Evolutionary conservation across 805 yeast species (phyloP).

Genomic region (Torulaspora maleeae): DNA sequence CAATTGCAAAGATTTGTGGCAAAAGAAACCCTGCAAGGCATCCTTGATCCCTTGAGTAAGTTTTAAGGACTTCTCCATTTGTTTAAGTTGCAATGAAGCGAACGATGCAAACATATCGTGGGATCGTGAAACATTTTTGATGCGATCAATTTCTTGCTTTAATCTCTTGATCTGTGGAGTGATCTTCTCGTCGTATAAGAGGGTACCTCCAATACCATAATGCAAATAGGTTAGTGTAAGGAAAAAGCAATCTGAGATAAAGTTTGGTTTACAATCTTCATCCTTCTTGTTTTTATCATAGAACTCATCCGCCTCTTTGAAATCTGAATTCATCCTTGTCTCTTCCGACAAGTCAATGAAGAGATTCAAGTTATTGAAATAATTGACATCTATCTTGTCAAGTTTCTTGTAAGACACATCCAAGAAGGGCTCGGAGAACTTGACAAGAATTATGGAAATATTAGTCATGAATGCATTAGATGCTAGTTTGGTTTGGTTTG

Average conservation of each 20-base stretch:
- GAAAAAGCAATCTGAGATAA: conserved; percentile 88
- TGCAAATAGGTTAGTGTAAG: conserved; percentile 73
- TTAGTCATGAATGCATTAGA: conserved; percentile 82
- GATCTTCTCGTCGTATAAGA: conserved; percentile 52
- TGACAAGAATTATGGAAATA: conserved; percentile 59
- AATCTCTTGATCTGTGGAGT: conserved; percentile 47
- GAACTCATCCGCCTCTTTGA: conserved; percentile 60
- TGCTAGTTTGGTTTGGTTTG: conserved; percentile 60
- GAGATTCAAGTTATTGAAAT: conserved; percentile 48
- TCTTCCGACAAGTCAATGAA: conserved; percentile 71
- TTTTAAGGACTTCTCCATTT: conserved; percentile 42
- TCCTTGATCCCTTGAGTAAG: conserved; percentile 44
- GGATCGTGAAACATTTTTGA: conserved; percentile 26
- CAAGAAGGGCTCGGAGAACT: conserved; percentile 78
- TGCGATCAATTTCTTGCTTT: conserved; percentile 38
- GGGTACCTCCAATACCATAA: conserved; percentile 83
- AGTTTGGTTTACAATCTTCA: conserved; percentile 49
- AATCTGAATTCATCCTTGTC: conserved; percentile 74
- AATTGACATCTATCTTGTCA: conserved; percentile 71
- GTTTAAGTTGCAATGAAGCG: conserved; percentile 44
- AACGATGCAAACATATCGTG: conserved; percentile 32
- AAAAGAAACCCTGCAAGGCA: conserved; percentile 59
- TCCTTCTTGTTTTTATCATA: conserved; percentile 40
- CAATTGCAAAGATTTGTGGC: conserved; percentile 51
- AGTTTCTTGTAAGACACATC: conserved; percentile 62